A percentile compares a stretch with the other conserved stretches of the same genome.
Evolutionary conservation across 2,329 filamentous ascomycete species (phyloP).

Genomic region (Lecanicillium sp.): DNA sequence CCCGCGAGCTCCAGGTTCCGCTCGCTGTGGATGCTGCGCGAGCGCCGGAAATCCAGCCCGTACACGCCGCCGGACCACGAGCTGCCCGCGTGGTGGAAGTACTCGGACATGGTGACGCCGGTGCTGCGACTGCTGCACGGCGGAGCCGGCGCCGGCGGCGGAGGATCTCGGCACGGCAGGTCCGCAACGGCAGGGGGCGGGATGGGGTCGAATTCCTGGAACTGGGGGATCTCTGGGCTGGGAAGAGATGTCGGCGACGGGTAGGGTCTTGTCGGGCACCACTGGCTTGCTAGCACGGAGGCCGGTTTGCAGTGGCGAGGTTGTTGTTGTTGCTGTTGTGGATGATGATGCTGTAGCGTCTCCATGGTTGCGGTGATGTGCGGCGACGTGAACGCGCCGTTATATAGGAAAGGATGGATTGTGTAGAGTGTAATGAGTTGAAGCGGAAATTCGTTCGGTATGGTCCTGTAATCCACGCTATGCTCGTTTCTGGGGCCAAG

Average conservation of each 20-base stretch:
- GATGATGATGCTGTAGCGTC: too few species aligned
- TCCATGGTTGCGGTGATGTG: too few species aligned
- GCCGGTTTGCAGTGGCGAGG: background rate
- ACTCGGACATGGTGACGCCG: background rate
- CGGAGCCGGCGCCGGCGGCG: background rate
- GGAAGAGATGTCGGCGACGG: constrained; percentile 4
- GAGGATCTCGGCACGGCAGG: background rate
- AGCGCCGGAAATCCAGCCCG: constrained; percentile 24
- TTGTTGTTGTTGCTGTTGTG: too few species aligned
- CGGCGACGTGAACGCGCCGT: too few species aligned
- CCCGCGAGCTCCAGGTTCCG: constrained; percentile 34
- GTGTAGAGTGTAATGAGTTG: too few species aligned
- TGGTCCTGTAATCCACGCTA: too few species aligned
- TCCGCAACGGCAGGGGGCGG: background rate
- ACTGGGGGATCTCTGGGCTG: background rate
- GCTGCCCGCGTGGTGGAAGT: constrained; percentile 15
- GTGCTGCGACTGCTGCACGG: too few species aligned
- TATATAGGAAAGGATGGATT: too few species aligned
- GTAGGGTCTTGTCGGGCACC: background rate
- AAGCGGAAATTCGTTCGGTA: too few species aligned
- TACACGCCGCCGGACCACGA: constrained; percentile 20
- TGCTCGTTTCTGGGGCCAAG: too few species aligned
- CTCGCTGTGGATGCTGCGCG: constrained; percentile 37
- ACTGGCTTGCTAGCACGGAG: background rate
- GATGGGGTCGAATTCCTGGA: constrained; percentile 2